A percentile compares a stretch with the other conserved stretches of the same genome.
These are phyloP conservation scores for Cutaneotrichosporon curvatum DNA, from an alignment of 1,284 basidiomycete genomes.

Conservation along the genomic window DNA sequence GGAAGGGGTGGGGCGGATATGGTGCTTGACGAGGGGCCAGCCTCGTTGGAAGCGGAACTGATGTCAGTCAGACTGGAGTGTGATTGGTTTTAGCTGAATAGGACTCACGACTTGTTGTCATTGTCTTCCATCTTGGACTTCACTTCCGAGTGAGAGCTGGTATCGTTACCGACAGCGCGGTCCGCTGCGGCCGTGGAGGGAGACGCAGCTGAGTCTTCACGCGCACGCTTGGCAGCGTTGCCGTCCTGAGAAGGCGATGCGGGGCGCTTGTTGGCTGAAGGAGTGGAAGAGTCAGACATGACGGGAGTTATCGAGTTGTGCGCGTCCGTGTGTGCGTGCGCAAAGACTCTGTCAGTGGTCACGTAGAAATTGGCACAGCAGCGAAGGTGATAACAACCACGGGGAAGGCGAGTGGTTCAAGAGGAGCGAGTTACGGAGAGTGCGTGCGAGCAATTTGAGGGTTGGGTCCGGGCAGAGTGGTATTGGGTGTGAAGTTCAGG, in stretches of 20 bases:
- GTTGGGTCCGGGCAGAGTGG: background rate
- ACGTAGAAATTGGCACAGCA: background rate
- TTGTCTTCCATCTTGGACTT: constrained; percentile 39
- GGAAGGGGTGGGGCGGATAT: constrained; percentile 27
- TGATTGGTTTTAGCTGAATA: background rate
- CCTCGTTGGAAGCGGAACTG: constrained; percentile 17
- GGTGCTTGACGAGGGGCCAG: constrained; percentile 24
- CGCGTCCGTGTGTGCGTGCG: too few relatives aligned
- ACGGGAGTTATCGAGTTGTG: background rate
- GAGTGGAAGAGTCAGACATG: constrained; percentile 18
- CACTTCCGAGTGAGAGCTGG: constrained; percentile 6
- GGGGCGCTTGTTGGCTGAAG: constrained; percentile 29
- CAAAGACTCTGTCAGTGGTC: constrained; percentile 7
- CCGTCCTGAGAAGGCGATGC: constrained; percentile 27
- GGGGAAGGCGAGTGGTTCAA: background rate
- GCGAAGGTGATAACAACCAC: background rate
- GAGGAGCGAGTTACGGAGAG: background rate
- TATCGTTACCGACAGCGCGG: background rate
- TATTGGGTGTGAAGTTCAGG: background rate
- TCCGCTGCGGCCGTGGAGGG: constrained; percentile 6
- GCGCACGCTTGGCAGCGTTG: constrained; percentile 23
- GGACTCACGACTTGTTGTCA: constrained; percentile 35
- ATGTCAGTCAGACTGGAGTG: background rate
- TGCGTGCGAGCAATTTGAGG: background rate
- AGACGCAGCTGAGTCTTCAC: constrained; percentile 19